Evolutionary conservation across 2,329 filamentous ascomycete genomes (phyloP).

Genomic region (Penicillium polonicum): DNA sequence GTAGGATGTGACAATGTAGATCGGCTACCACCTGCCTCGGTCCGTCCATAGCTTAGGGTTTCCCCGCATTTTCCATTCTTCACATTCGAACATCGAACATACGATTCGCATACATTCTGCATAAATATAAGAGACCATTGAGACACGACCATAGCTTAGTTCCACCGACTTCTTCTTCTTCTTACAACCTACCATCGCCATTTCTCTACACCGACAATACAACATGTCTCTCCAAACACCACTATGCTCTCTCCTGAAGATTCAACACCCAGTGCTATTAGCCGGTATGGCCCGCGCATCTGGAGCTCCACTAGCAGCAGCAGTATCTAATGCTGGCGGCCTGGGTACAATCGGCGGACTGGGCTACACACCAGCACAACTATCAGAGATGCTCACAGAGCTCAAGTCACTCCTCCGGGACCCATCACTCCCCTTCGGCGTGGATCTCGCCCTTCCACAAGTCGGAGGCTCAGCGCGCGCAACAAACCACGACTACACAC

Average conservation of each 20-base stretch:
- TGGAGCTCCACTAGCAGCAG: constrained; percentile 73
- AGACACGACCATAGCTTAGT: background rate
- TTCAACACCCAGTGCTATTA: constrained; percentile 84
- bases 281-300: constrained; percentile 92
- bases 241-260: constrained; percentile 73
- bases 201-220: background rate
- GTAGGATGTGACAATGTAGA: background rate
- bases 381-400: constrained; percentile 79
- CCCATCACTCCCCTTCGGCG: constrained; percentile 76
- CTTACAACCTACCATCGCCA: background rate
- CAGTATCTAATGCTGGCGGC: constrained; percentile 84
- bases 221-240: constrained; percentile 66
- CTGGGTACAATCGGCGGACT: constrained; percentile 63
- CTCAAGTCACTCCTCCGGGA: constrained; percentile 71
- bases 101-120: background rate
- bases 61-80: constrained; percentile 1
- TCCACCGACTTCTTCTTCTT: background rate
- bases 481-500: constrained; percentile 95
- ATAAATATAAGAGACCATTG: background rate
- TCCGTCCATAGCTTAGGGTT: constrained; percentile 8
- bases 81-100: background rate
- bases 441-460: constrained; percentile 89
- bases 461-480: constrained; percentile 78
- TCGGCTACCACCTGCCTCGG: constrained; percentile 18
- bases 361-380: constrained; percentile 69